Conservation (phyloP, 2,329 filamentous ascomycete species). For the Neurospora crassa region DNA sequence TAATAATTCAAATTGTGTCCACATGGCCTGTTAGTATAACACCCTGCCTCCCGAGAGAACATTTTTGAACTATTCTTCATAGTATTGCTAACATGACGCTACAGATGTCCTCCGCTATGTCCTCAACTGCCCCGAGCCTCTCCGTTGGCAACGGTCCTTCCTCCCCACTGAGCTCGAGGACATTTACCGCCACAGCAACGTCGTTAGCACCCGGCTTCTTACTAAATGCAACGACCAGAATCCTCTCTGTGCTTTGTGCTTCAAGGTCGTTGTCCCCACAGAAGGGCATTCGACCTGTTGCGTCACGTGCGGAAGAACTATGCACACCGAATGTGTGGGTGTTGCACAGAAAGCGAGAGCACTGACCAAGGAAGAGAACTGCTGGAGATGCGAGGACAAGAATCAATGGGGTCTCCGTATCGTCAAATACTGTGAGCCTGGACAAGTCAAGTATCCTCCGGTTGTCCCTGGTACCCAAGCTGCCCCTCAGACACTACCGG, state of each 20-base stretch:
- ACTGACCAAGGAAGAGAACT: neutral
- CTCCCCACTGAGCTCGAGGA: neutral
- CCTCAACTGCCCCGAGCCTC: neutral
- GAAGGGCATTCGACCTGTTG: neutral
- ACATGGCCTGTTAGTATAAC: neutral
- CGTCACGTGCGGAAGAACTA: neutral
- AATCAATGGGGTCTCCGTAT: neutral
- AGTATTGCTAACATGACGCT: neutral
- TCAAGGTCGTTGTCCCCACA: neutral
- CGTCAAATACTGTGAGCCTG: too few species aligned
- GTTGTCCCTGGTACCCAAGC: too few species aligned
- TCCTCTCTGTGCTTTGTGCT: neutral
- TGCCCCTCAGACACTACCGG: too few species aligned
- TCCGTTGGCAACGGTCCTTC: neutral
- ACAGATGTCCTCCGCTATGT: neutral
- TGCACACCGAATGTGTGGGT: neutral
- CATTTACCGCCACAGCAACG: neutral
- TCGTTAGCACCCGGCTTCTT: neutral
- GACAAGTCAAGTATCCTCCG: too few species aligned
- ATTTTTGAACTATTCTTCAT: neutral
- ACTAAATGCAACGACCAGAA: neutral
- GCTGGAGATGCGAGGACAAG: neutral
- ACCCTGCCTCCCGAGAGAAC: fast-evolving
- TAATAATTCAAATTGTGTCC: neutral
- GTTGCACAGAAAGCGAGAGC: neutral